Base-by-base conservation (phyloP, 106 monocot species). In the Chionographis japonica region DNA sequence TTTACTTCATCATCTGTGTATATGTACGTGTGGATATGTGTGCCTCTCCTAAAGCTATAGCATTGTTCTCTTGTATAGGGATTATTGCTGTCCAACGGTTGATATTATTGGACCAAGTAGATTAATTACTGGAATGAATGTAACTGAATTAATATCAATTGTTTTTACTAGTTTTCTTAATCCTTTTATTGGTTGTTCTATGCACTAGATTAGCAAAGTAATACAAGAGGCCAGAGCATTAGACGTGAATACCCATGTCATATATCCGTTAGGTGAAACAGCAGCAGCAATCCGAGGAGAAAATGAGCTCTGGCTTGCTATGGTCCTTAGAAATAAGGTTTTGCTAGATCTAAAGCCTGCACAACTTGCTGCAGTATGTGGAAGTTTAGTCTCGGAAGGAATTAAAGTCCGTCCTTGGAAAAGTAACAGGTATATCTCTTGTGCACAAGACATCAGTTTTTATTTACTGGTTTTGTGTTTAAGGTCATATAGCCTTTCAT, bases 271-370 rank as follows among this genome's bases (percentile, higher is more conserved):
- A 37, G 95, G 95, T 58, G 88, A 95, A 84, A 95, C 91, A 65
- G 95, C 95, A 57, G 85, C 91, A 56, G 86, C 91, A 54, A 83
- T 95, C 54, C 70, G 95, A 63, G 91, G 95, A 66, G 95, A 91
- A 81, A 95, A 95, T 77, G 95, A 95, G 58, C 84, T 95, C 9
- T 95, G 95, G 95, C 78, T 95, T 50, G 95, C 95, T 14, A 91
- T 95, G 88, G 88, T 95, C 13, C 81, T 95, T 52, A 78, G 91
- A 68, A 95, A 89, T 74, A 91, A 95, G 78, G 52, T 91, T 18
- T 76, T 91, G 27, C 52, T 83, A 57, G 78, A 91, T 68, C 80
- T 95, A 12, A 95, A 95, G 56, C 95, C 95, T 50, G 77, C 91
- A 60, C 91, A 95, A 69, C 88, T 95, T 79, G 95, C 95, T 64